Conservation (phyloP, 495 filamentous ascomycete species). For the Clavariopsis aquatica region DNA sequence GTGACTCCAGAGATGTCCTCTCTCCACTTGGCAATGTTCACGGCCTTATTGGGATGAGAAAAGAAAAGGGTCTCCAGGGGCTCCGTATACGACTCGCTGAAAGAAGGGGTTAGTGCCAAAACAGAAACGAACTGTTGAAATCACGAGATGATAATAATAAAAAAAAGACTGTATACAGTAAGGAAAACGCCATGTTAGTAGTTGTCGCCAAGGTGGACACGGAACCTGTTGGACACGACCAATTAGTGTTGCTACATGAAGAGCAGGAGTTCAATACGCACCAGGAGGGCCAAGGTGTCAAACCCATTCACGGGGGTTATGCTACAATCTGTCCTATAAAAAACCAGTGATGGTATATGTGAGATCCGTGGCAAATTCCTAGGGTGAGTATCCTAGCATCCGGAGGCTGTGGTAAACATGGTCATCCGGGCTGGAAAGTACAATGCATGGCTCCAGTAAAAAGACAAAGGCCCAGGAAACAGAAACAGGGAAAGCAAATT, state of each 20-base stretch:
- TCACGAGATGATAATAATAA: conserved; percentile 7
- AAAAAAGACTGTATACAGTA: conserved; percentile 15
- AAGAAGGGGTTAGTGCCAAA: conserved; percentile 32
- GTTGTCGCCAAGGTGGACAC: background rate
- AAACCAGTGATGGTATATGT: background rate
- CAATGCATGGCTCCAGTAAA: conserved; percentile 3
- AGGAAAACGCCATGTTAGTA: conserved; percentile 35
- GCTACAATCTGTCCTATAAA: background rate
- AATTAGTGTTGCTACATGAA: background rate
- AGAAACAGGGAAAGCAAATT: conserved; percentile 25
- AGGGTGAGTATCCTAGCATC: background rate
- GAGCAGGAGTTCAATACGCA: background rate
- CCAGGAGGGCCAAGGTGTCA: background rate
- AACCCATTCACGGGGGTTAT: background rate
- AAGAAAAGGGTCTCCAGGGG: conserved; percentile 30
- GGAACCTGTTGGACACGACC: background rate
- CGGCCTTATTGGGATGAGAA: conserved; percentile 20
- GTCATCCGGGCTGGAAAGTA: background rate
- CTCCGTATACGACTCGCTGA: conserved; percentile 33
- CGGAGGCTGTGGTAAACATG: background rate
- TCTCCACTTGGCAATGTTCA: conserved; percentile 39
- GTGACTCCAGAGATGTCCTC: conserved; percentile 35
- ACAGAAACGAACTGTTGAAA: conserved; percentile 9
- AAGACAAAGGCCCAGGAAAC: background rate
- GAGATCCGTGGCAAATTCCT: background rate